Base-by-base conservation (phyloP, 2,329 filamentous ascomycete genomes). In the Penicillium sp. region DNA sequence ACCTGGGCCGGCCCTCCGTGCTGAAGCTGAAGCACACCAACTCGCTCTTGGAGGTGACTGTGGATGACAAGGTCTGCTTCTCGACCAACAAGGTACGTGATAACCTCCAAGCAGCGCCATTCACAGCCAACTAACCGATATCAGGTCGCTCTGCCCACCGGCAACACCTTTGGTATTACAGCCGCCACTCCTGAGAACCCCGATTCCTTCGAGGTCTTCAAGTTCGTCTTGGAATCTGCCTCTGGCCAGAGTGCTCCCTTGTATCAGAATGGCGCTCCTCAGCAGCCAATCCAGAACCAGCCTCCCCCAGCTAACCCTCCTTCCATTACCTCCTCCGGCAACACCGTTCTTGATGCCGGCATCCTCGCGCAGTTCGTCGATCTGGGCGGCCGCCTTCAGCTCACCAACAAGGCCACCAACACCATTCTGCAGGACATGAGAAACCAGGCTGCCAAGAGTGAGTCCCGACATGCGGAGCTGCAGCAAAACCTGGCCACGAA, bases 181-280 rank as follows among this genome's bases (percentile, higher is more conserved):
- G 93, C 92, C 37, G 88, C 89, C 13, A 92, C 89, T 3, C 88
- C 89, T 27, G 92, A 97, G 59, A 91, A 84, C 62, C 90, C 93
- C 0, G 93, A 98, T 72, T 95, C 89, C 4, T 95, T 96, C 64
- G 93, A 98, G 72, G 71, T 95, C 58, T 93, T 91, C 77, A 95
- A 92, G 68, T 81, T 97, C 66, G 79, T 87, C 31, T 81, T 93
- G 44, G 82, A 84, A 64, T 84, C 80, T 9, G 54, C 66, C n/a
- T n/a, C 54, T 8, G 44, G 49, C 42, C 49, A 58, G 38, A 50
- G 42, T 39, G 50, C 46, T 59, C 52, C 56, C 23, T 53, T 58
- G 15, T 50, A 59, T 15, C 44, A 59, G 9, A 53, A 50, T 9
- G 52, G 48, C 29, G 46, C 47, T 8, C 50, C 54, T 9, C 57